A percentile compares a stretch with the other conserved stretches of the same genome.
Conservation (phyloP, 2,329 filamentous ascomycete genomes). For the Fusarium sterilihyphosum region DNA sequence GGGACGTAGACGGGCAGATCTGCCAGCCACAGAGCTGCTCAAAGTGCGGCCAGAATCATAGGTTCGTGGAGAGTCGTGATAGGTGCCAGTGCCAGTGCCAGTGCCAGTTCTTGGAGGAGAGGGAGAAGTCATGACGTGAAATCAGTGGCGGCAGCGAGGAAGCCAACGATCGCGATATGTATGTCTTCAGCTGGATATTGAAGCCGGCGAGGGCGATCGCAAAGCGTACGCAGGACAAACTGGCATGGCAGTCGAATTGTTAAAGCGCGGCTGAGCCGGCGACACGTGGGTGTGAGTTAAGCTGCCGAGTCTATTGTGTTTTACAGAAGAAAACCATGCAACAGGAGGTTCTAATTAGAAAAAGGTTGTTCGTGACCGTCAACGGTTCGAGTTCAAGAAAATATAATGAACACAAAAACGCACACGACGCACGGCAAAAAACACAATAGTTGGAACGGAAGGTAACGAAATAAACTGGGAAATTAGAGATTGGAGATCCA, state of each 20-base stretch:
- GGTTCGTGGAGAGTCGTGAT: conserved; percentile 35
- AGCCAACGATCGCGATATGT: conserved; percentile 12
- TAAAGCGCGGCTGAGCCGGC: conserved; percentile 33
- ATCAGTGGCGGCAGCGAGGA: conserved; percentile 1
- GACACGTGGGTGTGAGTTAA: conserved; percentile 14
- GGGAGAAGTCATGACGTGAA: conserved; percentile 42
- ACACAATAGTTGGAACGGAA: not conserved
- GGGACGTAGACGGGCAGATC: conserved; percentile 35
- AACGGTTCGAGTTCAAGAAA: not conserved
- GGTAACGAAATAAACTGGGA: conserved; percentile 1
- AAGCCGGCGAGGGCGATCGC: conserved; percentile 38
- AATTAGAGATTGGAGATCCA: conserved; percentile 13
- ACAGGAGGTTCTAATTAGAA: not conserved
- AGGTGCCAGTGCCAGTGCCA: conserved; percentile 25
- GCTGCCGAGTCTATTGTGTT: not conserved
- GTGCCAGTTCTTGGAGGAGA: conserved; percentile 41
- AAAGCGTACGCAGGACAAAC: conserved; percentile 32
- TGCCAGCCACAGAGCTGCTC: conserved; percentile 31
- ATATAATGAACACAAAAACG: not conserved
- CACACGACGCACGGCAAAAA: conserved; percentile 2
- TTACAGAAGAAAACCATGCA: not conserved
- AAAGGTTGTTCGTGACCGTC: not conserved
- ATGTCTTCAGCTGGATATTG: conserved; percentile 32
- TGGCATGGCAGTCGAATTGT: conserved; percentile 39
- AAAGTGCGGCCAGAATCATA: conserved; percentile 35